Percentiles rank a stretch among this genome's conserved stretches.
phyloP scores from a whole-genome alignment of 768 basidiomycete species.

The Agaricus subrufescens region DNA sequence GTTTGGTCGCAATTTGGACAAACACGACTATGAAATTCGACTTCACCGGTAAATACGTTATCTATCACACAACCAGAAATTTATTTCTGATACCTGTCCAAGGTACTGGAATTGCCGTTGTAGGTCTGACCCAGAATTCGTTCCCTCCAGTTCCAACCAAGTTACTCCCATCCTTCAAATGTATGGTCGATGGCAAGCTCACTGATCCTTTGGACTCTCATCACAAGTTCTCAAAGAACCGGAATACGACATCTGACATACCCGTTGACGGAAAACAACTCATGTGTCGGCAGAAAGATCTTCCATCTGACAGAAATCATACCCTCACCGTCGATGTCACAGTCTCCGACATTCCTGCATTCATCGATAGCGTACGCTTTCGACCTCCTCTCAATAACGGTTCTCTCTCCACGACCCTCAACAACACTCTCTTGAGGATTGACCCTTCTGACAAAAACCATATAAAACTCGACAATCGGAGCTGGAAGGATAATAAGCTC shows the following conservation, averaged over 20 bases:
- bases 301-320: background rate
- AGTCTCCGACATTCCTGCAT: background rate
- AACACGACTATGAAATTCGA: background rate
- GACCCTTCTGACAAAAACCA: background rate
- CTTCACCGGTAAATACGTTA: background rate
- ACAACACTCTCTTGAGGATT: background rate
- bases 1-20: background rate
- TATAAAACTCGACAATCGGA: background rate
- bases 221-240: background rate
- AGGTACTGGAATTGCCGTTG: conserved; percentile 6
- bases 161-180: background rate
- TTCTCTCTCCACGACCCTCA: background rate
- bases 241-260: background rate
- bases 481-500: background rate
- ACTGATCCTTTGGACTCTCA: background rate
- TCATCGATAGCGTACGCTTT: conserved; percentile 6
- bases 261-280: background rate
- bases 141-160: background rate
- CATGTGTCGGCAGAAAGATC: background rate
- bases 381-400: background rate
- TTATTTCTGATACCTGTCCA: background rate
- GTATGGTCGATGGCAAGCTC: background rate
- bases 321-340: background rate
- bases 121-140: background rate
- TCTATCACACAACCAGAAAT: background rate